Conservation (phyloP, 2,329 filamentous ascomycete species). For the Penicillium concentricum region DNA sequence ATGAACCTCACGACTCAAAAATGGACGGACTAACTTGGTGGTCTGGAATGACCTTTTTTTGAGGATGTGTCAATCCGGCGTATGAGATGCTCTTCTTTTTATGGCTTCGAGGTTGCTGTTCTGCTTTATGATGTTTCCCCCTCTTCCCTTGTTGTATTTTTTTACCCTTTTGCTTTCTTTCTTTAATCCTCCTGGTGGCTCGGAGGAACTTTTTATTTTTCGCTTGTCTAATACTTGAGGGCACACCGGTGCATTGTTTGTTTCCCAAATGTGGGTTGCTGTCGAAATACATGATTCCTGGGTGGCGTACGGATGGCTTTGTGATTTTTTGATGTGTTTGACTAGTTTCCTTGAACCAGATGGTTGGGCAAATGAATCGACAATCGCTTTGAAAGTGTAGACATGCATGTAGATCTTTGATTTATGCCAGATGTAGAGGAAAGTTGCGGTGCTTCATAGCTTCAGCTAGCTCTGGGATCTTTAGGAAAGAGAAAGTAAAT, state of each 20-base stretch:
- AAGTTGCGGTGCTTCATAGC: neutral
- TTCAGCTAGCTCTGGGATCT: neutral
- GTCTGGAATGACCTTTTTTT: constrained; percentile 29
- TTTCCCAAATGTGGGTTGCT: constrained; percentile 17
- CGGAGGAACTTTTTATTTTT: constrained; percentile 15
- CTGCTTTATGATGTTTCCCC: constrained; percentile 20
- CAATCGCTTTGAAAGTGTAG: constrained; percentile 11
- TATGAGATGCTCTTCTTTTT: constrained; percentile 23
- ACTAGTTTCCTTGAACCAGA: constrained; percentile 20
- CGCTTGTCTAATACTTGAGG: constrained; percentile 29
- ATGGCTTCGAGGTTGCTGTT: constrained; percentile 25
- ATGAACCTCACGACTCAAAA: constrained; percentile 41
- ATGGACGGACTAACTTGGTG: constrained; percentile 34
- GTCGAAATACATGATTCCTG: constrained; percentile 25
- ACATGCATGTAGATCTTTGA: neutral
- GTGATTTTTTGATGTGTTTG: constrained; percentile 14
- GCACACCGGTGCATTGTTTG: constrained; percentile 20
- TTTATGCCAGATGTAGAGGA: neutral
- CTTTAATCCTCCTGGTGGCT: constrained; percentile 13
- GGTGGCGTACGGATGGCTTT: constrained; percentile 26
- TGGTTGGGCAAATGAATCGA: constrained; percentile 18
- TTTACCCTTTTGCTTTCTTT: constrained; percentile 15
- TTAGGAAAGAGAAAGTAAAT: too few relatives aligned
- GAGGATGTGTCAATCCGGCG: constrained; percentile 33
- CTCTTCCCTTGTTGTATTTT: constrained; percentile 16